These are phyloP conservation scores for Blakeslea trispora DNA, from an alignment of 371 early-diverging fungal genomes.

Conservation along the genomic window DNA sequence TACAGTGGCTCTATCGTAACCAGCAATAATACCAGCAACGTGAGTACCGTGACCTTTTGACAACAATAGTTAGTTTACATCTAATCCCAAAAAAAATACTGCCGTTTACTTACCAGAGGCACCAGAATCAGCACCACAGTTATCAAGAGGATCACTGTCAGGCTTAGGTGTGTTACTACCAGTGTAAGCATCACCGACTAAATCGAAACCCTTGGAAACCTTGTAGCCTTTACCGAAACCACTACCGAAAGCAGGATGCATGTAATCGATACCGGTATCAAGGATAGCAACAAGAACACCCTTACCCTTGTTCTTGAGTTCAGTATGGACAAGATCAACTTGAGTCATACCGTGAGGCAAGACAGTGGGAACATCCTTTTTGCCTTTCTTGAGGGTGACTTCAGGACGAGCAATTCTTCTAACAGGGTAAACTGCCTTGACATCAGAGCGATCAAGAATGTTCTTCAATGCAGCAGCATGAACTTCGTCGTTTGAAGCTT, in stretches of 20 bases:
- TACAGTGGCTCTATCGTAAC: constrained; percentile 43
- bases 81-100: background rate
- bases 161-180: constrained; percentile 35
- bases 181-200: constrained; percentile 56
- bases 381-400: constrained; percentile 8
- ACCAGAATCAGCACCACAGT: constrained; percentile 39
- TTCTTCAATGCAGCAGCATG: constrained; percentile 19
- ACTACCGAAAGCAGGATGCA: constrained; percentile 75
- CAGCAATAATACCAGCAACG: constrained; percentile 69
- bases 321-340: constrained; percentile 42
- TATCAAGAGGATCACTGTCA: constrained; percentile 43
- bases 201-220: constrained; percentile 61
- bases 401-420: constrained; percentile 30
- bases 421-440: constrained; percentile 35
- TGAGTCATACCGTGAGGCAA: constrained; percentile 45
- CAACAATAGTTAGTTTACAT: no score
- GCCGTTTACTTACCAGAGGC: no score
- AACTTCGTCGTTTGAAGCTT: constrained; percentile 16
- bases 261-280: constrained; percentile 69
- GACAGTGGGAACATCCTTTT: constrained; percentile 13
- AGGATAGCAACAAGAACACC: constrained; percentile 74
- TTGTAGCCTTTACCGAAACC: constrained; percentile 64
- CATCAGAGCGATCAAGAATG: constrained; percentile 26
- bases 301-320: constrained; percentile 56
- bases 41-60: constrained; percentile 70